Conservation (phyloP, 345 rosid genomes). For the Populus alba region DNA sequence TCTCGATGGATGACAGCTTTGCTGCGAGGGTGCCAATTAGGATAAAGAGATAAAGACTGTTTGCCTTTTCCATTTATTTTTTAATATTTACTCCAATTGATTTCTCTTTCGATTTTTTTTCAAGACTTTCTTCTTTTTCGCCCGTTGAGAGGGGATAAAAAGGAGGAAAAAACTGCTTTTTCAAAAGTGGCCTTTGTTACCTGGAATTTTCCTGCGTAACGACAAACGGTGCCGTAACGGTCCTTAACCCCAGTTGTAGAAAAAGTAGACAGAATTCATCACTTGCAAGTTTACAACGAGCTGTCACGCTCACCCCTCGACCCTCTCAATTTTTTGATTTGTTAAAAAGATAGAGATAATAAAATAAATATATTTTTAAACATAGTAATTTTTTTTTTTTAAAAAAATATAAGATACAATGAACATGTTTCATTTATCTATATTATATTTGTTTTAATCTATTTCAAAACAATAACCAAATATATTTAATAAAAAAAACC, state of each 20-base stretch:
- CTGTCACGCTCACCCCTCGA: neutral
- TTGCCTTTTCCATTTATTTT: neutral
- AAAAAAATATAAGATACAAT: no score
- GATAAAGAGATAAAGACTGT: neutral
- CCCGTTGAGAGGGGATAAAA: neutral
- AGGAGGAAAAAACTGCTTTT: neutral
- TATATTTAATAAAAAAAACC: no score
- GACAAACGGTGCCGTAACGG: neutral
- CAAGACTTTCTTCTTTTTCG: neutral
- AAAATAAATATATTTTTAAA: no score
- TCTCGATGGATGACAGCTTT: neutral
- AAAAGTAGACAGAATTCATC: no score
- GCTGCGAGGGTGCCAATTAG: neutral
- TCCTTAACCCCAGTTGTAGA: neutral
- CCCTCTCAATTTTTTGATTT: neutral
- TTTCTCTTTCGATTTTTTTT: neutral
- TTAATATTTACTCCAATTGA: neutral
- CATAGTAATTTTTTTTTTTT: no score
- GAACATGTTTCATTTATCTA: no score
- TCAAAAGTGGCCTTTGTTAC: neutral
- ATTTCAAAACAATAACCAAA: no score
- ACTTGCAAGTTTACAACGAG: neutral
- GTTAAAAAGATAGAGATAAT: neutral
- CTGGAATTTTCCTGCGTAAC: neutral
- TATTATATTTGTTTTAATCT: no score